A percentile compares a stretch with the other conserved stretches of the same genome.
Conservation (phyloP, 2,329 filamentous ascomycete species). For the Macrophomina pseudophaseolina region DNA sequence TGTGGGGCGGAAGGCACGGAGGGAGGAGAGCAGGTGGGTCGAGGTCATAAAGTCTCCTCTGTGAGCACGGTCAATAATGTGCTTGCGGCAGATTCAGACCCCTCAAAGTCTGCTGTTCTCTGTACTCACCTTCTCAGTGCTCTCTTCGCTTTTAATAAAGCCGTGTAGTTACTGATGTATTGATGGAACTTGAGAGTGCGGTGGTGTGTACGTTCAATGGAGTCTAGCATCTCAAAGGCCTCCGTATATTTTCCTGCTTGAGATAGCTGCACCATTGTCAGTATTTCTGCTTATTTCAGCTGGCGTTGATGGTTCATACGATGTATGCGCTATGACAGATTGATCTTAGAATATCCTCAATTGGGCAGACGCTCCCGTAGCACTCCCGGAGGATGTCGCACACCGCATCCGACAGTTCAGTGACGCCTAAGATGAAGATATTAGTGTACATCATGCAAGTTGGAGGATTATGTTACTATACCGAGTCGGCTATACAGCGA, state of each 20-base stretch:
- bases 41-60: conserved; percentile 64
- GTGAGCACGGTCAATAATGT: background rate
- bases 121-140: conserved; percentile 59
- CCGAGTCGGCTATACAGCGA: conserved; percentile 80
- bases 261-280: conserved; percentile 51
- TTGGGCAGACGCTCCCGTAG: conserved; percentile 65
- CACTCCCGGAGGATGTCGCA: conserved; percentile 79
- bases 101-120: background rate
- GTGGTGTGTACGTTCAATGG: conserved; percentile 61
- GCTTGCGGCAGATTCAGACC: background rate
- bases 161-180: conserved; percentile 70
- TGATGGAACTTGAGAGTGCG: conserved; percentile 80
- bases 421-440: conserved; percentile 49
- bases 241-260: conserved; percentile 73
- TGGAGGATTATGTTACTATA: conserved; percentile 35
- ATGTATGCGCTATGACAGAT: conserved; percentile 73
- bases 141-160: conserved; percentile 67
- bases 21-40: conserved; percentile 61
- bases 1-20: conserved; percentile 57
- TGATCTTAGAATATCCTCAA: conserved; percentile 80
- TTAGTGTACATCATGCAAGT: conserved; percentile 11
- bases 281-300: too few relatives aligned
- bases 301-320: conserved; percentile 40
- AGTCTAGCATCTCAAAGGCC: conserved; percentile 65
- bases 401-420: conserved; percentile 62